Evolutionary conservation across 345 rosid genomes (phyloP).

Genomic region (Salix dunnii): DNA sequence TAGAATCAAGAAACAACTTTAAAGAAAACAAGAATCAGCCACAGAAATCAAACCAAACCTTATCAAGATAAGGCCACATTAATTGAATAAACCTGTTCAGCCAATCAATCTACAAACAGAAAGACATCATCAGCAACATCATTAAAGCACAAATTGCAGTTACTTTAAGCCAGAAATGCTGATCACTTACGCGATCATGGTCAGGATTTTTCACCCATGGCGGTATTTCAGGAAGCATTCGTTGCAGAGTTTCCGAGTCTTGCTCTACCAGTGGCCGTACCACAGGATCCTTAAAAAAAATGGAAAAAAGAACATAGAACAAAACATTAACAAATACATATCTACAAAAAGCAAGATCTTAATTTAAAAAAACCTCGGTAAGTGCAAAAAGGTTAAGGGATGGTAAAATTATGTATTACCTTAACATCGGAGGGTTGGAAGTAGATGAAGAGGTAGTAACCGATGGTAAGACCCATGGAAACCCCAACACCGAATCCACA

Average conservation of each 20-base stretch:
- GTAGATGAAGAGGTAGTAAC: constrained; percentile 76
- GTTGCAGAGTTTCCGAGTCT: constrained; percentile 67
- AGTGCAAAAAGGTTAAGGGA: neutral
- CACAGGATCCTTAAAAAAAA: constrained; percentile 63
- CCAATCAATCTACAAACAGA: constrained; percentile 73
- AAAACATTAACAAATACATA: no score
- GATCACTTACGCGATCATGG: constrained; percentile 68
- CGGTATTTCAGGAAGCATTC: constrained; percentile 92
- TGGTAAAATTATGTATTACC: constrained; percentile 31
- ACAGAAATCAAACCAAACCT: constrained; percentile 58
- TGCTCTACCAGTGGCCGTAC: constrained; percentile 64
- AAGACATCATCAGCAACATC: neutral
- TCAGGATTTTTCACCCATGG: constrained; percentile 93
- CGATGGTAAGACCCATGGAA: constrained; percentile 66
- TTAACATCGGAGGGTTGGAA: constrained; percentile 68
- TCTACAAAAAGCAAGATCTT: neutral
- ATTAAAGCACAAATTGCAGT: neutral
- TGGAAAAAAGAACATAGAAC: neutral
- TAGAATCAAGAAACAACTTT: constrained; percentile 9
- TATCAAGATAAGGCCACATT: constrained; percentile 97
- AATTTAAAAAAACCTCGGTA: neutral
- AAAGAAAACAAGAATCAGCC: neutral
- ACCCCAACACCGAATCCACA: constrained; percentile 88
- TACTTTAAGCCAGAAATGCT: neutral
- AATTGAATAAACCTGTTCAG: constrained; percentile 65